Percentiles rank a stretch among this genome's conserved stretches.
Conservation (phyloP, 2,329 filamentous ascomycete species). For the Alternaria arborescens region DNA sequence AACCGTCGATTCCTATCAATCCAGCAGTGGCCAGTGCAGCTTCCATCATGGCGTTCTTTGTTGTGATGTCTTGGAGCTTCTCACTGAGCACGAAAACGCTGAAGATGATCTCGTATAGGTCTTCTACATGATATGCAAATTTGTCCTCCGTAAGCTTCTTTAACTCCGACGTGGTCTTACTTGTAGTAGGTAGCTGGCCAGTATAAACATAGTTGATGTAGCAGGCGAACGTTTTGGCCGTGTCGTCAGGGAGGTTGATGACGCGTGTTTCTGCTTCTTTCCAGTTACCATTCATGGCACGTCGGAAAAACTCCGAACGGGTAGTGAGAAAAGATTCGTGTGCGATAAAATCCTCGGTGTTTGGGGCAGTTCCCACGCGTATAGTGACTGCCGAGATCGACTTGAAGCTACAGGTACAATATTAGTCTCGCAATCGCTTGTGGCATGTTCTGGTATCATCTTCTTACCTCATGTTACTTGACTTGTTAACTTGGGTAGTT, state of each 20-base stretch:
- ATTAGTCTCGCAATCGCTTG: not conserved
- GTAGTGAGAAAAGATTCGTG: constrained; percentile 20
- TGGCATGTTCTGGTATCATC: not conserved
- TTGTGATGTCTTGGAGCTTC: not conserved
- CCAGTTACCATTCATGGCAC: constrained; percentile 26
- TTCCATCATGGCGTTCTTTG: not conserved
- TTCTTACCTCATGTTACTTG: not conserved
- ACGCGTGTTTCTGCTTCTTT: constrained; percentile 11
- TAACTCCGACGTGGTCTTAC: not conserved
- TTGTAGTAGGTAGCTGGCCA: not conserved
- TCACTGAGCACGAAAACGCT: not conserved
- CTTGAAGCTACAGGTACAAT: not conserved
- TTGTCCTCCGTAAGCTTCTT: not conserved
- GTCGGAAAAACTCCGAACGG: constrained; percentile 25
- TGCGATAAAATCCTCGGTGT: constrained; percentile 11
- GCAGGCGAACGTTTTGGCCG: constrained; percentile 16
- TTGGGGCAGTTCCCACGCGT: constrained; percentile 5
- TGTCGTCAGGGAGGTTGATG: constrained; percentile 16
- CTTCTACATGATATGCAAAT: fast-evolving
- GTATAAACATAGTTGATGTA: constrained; percentile 23
- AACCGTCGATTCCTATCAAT: not conserved
- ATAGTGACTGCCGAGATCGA: not conserved
- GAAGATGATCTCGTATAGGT: not conserved
- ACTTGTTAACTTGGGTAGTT: not conserved
- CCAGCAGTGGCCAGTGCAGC: not conserved